phyloP scores from a whole-genome alignment of 202 grass and related monocot species.

The Musa balbisiana region DNA sequence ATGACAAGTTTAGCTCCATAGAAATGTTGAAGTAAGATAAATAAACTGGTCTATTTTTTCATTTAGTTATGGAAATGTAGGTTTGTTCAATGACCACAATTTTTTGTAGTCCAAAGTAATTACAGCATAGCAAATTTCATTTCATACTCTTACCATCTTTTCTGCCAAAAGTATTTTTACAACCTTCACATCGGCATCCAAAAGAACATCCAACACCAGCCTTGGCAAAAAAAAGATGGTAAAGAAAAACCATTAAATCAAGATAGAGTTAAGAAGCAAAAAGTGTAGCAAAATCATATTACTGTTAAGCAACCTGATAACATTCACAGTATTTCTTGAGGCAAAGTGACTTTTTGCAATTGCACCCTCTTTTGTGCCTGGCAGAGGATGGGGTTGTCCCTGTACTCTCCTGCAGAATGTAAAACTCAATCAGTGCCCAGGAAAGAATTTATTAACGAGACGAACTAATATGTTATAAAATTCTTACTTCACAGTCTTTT shows the following conservation, averaged over 20 bases:
- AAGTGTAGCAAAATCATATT: neutral
- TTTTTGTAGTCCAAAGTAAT: too few relatives aligned
- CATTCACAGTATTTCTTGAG: constrained; percentile 44
- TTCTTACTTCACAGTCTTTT: constrained; percentile 25
- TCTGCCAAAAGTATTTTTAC: constrained; percentile 33
- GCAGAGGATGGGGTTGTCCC: constrained; percentile 23
- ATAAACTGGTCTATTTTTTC: too few relatives aligned
- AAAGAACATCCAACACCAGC: constrained; percentile 35
- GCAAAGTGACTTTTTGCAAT: constrained; percentile 40
- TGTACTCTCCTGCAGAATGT: constrained; percentile 20
- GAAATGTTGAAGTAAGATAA: too few relatives aligned
- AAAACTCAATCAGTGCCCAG: constrained; percentile 1
- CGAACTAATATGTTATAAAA: neutral
- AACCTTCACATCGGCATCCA: constrained; percentile 37
- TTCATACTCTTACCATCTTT: constrained; percentile 25
- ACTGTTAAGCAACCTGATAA: constrained; percentile 28
- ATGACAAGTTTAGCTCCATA: neutral
- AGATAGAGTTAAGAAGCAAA: constrained; percentile 5
- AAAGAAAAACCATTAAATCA: constrained; percentile 1
- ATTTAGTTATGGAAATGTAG: too few relatives aligned
- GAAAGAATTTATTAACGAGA: constrained; percentile 5
- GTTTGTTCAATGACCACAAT: too few relatives aligned
- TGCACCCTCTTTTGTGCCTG: constrained; percentile 39
- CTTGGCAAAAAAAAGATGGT: constrained; percentile 4
- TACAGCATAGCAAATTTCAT: neutral